A percentile compares a stretch with the other conserved stretches of the same genome.
phyloP scores from a whole-genome alignment of 148 eudicot species.

The Arbutus unedo region DNA sequence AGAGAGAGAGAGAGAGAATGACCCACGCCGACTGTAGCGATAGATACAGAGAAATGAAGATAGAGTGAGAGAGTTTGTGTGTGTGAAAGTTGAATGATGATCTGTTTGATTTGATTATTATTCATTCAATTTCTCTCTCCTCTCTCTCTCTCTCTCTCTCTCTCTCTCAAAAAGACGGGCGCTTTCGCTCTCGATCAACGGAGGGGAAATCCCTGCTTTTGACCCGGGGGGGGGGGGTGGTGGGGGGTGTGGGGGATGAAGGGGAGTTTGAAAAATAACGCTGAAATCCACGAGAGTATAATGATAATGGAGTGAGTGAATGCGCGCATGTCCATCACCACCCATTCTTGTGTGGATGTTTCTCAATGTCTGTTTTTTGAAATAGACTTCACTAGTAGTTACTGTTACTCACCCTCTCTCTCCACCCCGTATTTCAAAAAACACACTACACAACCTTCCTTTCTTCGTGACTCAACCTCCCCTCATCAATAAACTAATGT shows the following conservation, averaged over 20 bases:
- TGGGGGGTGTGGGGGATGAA: slow-evolving; percentile 50
- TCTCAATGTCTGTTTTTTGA: background rate
- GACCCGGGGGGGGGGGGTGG: slow-evolving; percentile 75
- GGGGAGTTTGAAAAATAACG: slow-evolving; percentile 56
- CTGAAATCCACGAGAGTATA: slow-evolving; percentile 66
- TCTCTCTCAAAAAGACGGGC: slow-evolving; percentile 7
- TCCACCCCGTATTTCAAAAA: background rate
- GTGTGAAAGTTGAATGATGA: background rate
- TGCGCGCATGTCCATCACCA: background rate
- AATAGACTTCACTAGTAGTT: background rate
- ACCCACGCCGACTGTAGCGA: background rate
- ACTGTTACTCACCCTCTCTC: background rate
- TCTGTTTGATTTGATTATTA: background rate
- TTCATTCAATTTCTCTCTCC: background rate
- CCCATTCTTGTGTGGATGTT: background rate
- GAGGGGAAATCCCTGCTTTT: slow-evolving; percentile 41
- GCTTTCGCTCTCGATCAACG: background rate
- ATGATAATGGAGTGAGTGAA: slow-evolving; percentile 13
- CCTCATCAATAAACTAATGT: background rate
- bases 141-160: background rate
- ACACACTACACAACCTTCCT: slow-evolving; percentile 13
- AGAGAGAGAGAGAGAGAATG: slow-evolving; percentile 14
- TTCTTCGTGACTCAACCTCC: slow-evolving; percentile 36
- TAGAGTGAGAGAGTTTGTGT: background rate
- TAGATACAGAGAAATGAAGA: background rate